Percentiles rank a stretch among this genome's conserved stretches.
These are phyloP conservation scores for Cyclotella sp. DNA, from an alignment of 108 stramenopile species.

Conservation along the genomic window DNA sequence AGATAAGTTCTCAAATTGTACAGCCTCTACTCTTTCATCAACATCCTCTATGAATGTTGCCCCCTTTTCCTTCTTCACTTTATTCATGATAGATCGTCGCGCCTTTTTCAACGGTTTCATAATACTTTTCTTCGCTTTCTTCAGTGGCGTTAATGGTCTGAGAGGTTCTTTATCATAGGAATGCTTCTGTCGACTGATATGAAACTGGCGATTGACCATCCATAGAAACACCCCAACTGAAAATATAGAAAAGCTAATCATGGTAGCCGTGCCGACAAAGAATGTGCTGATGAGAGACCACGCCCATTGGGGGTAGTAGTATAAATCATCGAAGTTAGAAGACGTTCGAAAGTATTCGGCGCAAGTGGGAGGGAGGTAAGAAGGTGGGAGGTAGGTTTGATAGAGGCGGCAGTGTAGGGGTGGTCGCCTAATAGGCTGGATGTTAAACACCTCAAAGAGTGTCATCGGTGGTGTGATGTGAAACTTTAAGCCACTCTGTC, in stretches of 20 bases:
- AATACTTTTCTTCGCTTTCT: conserved; percentile 1
- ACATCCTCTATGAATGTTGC: background rate
- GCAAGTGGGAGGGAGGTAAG: conserved; percentile 18
- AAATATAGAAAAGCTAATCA: conserved; percentile 10
- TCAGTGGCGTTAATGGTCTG: conserved; percentile 21
- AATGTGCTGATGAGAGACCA: conserved; percentile 25
- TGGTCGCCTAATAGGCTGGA: conserved; percentile 2
- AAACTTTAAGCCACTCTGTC: no score
- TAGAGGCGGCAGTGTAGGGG: conserved; percentile 22
- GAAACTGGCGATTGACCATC: conserved; percentile 43
- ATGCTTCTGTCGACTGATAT: conserved; percentile 25
- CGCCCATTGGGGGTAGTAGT: conserved; percentile 26
- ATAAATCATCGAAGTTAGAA: conserved; percentile 10
- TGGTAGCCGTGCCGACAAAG: conserved; percentile 27
- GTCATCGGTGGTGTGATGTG: background rate
- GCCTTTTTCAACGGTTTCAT: conserved; percentile 14
- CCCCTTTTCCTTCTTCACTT: conserved; percentile 13
- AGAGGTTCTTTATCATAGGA: conserved; percentile 19
- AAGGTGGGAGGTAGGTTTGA: conserved; percentile 20
- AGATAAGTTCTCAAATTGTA: background rate
- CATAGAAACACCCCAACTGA: conserved; percentile 18
- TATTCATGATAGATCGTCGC: background rate
- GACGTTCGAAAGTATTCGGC: conserved; percentile 38
- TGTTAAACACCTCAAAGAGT: background rate
- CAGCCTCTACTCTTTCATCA: background rate